Conservation (phyloP, 2,329 filamentous ascomycete species). For the Alternaria tenuissima region DNA sequence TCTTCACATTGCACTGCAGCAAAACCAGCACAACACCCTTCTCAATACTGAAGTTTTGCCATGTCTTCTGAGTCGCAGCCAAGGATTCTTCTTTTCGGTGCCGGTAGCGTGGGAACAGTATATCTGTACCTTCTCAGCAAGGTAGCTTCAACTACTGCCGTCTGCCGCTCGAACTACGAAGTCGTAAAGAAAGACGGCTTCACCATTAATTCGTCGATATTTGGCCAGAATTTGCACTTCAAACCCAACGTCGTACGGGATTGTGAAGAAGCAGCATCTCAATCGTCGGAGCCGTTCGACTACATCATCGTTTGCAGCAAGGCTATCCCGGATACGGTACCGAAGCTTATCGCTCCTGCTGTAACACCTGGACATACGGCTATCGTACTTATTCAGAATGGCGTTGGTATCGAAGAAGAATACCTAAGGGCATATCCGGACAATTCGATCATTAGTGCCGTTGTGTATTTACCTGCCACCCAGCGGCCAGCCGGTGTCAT, state of each 20-base stretch:
- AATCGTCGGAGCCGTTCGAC: slow-evolving; percentile 49
- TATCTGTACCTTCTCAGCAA: slow-evolving; percentile 54
- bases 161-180: slow-evolving; percentile 58
- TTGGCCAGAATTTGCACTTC: slow-evolving; percentile 47
- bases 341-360: slow-evolving; percentile 52
- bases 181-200: slow-evolving; percentile 53
- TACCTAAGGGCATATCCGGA: slow-evolving; percentile 59
- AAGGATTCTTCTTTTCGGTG: slow-evolving; percentile 52
- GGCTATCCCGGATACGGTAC: slow-evolving; percentile 52
- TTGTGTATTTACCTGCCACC: slow-evolving; percentile 63
- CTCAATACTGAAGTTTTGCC: not conserved
- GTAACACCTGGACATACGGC: slow-evolving; percentile 55
- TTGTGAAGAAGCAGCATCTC: slow-evolving; percentile 47
- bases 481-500: slow-evolving; percentile 61
- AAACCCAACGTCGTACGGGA: slow-evolving; percentile 46
- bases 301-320: slow-evolving; percentile 60
- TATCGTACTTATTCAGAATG: slow-evolving; percentile 69
- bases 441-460: slow-evolving; percentile 64
- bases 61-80: slow-evolving; percentile 19
- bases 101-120: slow-evolving; percentile 54
- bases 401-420: slow-evolving; percentile 67
- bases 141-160: slow-evolving; percentile 52
- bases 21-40: not conserved
- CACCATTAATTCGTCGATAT: slow-evolving; percentile 51
- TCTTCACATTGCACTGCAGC: not conserved